Base-by-base conservation (phyloP, 192 early-diverging fungal genomes). In the Dispira simplex region DNA sequence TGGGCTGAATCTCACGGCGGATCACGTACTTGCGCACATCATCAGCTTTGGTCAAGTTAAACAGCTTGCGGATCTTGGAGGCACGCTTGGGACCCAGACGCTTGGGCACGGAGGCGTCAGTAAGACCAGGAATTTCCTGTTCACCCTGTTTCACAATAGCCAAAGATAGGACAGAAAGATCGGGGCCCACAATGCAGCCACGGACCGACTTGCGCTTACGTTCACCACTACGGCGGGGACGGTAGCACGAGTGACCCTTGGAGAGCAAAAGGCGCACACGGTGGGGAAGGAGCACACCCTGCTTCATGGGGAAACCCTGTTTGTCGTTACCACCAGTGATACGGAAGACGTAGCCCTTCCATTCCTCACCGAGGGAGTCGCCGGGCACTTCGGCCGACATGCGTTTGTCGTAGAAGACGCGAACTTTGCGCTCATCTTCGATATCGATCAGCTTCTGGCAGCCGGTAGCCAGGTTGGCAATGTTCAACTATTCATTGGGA, bases 221-320 rank as follows among this genome's bases (percentile, higher is more conserved):
- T 85, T 98, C 95, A 76, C 95, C 95, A 57, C 85, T 86, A 69
- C 93, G 88, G 75, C 95, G 91, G 70, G 90, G 85, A 69, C 94
- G 91, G 86, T 93, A 98, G 88, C 93, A 97, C 66, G 94, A 95
- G 89, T 95, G 93, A 68, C 95, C 95, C 78, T 90, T 84, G 68
- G 85, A 83, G 69, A 90, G 77, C 71, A 90, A 80, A 70, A 90
- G 79, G 57, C 85, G 81, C 66, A 86, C 86, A 80, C 88, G 88
- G 73, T 78, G 70, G 51, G 81, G 82, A 51, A 82, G 70, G 68
- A 80, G 74, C 67, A 98, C 90, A 91, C 96, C 96, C 83, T 98
- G 96, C 88, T 97, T 98, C 96, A 98, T 98, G 68, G 96, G 96
- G 91, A 98, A 98, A 77, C 90, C 90, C 79, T 93, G 90, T 87